A percentile compares a stretch with the other conserved stretches of the same genome.
Conservation (phyloP, 2,329 filamentous ascomycete genomes). For the Xylaria arbuscula region DNA sequence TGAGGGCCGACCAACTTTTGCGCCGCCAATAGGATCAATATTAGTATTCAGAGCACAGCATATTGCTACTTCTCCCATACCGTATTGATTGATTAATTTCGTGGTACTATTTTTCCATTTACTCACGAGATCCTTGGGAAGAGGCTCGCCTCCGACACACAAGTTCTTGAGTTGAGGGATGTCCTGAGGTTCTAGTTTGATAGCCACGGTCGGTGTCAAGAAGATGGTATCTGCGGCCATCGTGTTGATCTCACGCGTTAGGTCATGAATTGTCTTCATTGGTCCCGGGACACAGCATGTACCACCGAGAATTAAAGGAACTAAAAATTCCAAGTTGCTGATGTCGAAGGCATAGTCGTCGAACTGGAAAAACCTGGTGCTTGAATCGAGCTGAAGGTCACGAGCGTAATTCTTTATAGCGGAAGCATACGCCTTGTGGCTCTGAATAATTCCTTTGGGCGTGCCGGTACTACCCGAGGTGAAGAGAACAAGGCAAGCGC, state of each 20-base stretch:
- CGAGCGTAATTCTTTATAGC: conserved; percentile 34
- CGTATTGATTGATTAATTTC: conserved; percentile 38
- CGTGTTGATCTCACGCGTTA: conserved; percentile 29
- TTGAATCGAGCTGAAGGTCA: conserved; percentile 29
- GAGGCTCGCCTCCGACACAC: conserved; percentile 38
- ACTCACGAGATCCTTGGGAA: conserved; percentile 36
- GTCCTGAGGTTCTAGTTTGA: conserved; percentile 32
- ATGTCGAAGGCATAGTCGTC: conserved; percentile 38
- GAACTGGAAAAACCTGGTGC: conserved; percentile 34
- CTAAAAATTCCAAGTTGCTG: conserved; percentile 35
- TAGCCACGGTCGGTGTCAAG: conserved; percentile 36
- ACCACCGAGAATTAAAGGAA: conserved; percentile 31
- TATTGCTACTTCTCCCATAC: conserved; percentile 41
- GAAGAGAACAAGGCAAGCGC: conserved; percentile 39
- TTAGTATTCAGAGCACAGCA: conserved; percentile 38
- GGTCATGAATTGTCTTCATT: conserved; percentile 30
- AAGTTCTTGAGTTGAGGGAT: conserved; percentile 32
- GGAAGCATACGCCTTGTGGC: conserved; percentile 31
- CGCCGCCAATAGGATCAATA: conserved; percentile 29
- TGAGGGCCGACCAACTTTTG: conserved; percentile 33
- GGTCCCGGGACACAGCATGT: conserved; percentile 33
- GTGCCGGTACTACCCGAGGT: conserved; percentile 41
- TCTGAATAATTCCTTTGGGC: conserved; percentile 41
- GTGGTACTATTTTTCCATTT: conserved; percentile 36
- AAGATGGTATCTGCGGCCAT: conserved; percentile 33